Conservation (phyloP, 2,329 filamentous ascomycete species). For the Penicillium capsulatum region DNA sequence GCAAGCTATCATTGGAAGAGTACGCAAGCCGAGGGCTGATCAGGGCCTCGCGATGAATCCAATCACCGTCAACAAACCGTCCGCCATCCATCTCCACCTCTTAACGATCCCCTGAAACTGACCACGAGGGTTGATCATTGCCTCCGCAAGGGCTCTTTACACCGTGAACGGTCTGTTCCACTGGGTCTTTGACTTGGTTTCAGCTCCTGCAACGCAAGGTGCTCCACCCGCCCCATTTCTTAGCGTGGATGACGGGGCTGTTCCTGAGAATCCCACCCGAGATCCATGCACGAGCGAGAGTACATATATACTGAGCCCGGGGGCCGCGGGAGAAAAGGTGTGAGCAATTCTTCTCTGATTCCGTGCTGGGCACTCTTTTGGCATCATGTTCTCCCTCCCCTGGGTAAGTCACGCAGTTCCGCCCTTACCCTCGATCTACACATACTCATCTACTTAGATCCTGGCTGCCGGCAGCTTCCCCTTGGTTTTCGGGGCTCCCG, state of each 20-base stretch:
- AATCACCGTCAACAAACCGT: no score
- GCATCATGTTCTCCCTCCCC: constrained; percentile 18
- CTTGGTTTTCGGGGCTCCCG: constrained; percentile 26
- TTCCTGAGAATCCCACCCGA: no score
- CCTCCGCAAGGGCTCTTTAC: constrained; percentile 5
- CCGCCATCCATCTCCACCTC: neutral
- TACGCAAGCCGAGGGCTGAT: no score
- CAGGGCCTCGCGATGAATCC: no score
- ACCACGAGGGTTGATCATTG: constrained; percentile 10
- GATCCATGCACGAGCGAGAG: no score
- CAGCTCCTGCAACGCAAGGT: constrained; percentile 18
- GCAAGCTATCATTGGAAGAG: no score
- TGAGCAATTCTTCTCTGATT: constrained; percentile 19
- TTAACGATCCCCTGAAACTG: constrained; percentile 15
- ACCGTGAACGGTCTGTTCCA: neutral
- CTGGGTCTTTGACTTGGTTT: constrained; percentile 13
- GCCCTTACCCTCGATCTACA: neutral
- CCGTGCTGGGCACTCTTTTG: constrained; percentile 21
- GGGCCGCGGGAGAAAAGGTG: no score
- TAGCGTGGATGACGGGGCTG: neutral
- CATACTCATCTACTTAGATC: constrained; percentile 12
- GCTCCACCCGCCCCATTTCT: constrained; percentile 2
- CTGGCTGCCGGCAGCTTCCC: constrained; percentile 32
- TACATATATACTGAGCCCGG: no score
- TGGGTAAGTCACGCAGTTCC: constrained; percentile 1